Evolutionary conservation across 768 basidiomycete species (phyloP).

Genomic region (Boletus eberwhitei): DNA sequence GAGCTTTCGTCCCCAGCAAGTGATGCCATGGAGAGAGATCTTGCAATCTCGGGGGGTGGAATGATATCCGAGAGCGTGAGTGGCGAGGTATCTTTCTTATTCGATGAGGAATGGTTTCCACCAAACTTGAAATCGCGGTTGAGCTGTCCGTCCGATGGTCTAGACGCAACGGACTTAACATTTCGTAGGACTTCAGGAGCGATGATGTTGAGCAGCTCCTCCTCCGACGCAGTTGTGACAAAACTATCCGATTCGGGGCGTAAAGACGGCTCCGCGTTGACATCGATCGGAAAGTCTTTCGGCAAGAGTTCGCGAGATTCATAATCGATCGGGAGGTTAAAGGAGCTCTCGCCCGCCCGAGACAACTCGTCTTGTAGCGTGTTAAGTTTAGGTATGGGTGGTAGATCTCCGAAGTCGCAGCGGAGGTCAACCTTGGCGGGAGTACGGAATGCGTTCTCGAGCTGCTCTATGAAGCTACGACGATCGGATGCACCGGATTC

Average conservation of each 20-base stretch:
- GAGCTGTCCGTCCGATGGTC: conserved; percentile 61
- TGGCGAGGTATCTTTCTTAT: conserved; percentile 8
- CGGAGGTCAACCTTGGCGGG: conserved; percentile 65
- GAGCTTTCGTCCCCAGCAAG: conserved; percentile 48
- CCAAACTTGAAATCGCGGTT: conserved; percentile 76
- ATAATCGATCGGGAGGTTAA: conserved; percentile 12
- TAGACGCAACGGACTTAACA: conserved; percentile 36
- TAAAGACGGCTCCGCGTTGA: conserved; percentile 36
- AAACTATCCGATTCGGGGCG: conserved; percentile 37
- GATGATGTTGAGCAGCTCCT: conserved; percentile 25
- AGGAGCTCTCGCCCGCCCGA: conserved; percentile 21
- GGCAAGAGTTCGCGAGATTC: conserved; percentile 17
- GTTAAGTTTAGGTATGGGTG: conserved; percentile 54
- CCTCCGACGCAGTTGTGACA: conserved; percentile 32
- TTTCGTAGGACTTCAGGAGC: conserved; percentile 19
- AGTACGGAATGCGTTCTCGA: conserved; percentile 76
- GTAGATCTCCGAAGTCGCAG: conserved; percentile 45
- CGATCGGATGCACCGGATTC: conserved; percentile 68
- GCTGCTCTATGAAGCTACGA: conserved; percentile 75
- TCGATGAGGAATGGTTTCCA: conserved; percentile 35
- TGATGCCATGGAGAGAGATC: conserved; percentile 46
- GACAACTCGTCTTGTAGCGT: conserved; percentile 29
- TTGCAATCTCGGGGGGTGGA: conserved; percentile 55
- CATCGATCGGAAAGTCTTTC: conserved; percentile 21
- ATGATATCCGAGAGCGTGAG: conserved; percentile 75